Conservation (phyloP, 768 basidiomycete species). For the Leccinum subtestaceum region DNA sequence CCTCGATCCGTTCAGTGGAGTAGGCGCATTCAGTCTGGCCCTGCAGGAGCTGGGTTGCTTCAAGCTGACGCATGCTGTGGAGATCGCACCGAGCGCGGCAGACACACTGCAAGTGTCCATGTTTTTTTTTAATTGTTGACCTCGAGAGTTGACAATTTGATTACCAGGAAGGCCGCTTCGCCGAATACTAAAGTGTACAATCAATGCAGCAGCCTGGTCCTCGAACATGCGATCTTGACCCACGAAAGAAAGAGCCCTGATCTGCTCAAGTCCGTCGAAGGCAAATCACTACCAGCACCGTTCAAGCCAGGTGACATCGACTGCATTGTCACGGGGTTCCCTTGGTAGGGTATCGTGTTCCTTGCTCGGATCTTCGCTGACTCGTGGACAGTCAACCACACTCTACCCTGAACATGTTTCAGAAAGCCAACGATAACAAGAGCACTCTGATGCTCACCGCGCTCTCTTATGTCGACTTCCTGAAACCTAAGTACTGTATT, state of each 20-base stretch:
- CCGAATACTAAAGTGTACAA: constrained; percentile 57
- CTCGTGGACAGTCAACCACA: constrained; percentile 62
- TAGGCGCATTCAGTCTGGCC: constrained; percentile 61
- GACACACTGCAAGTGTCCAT: constrained; percentile 48
- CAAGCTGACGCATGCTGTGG: constrained; percentile 62
- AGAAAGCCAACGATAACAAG: constrained; percentile 63
- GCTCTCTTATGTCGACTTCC: constrained; percentile 43
- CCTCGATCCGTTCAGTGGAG: constrained; percentile 45
- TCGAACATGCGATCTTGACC: constrained; percentile 55
- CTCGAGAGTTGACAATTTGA: constrained; percentile 1
- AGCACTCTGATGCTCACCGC: constrained; percentile 65
- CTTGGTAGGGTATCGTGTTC: constrained; percentile 48
- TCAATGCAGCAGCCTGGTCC: constrained; percentile 65
- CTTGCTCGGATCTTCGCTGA: constrained; percentile 5
- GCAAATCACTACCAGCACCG: constrained; percentile 41
- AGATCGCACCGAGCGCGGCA: constrained; percentile 75
- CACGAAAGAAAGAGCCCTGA: constrained; percentile 41
- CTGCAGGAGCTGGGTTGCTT: constrained; percentile 55
- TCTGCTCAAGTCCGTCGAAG: constrained; percentile 39
- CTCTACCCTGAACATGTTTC: constrained; percentile 69
- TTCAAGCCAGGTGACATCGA: constrained; percentile 56
- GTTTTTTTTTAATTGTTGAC: neutral
- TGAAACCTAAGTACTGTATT: constrained; percentile 41
- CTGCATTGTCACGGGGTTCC: constrained; percentile 67
- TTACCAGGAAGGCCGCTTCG: constrained; percentile 47